Conservation (phyloP, 2,329 filamentous ascomycete genomes). For the Diaporthe sp. region DNA sequence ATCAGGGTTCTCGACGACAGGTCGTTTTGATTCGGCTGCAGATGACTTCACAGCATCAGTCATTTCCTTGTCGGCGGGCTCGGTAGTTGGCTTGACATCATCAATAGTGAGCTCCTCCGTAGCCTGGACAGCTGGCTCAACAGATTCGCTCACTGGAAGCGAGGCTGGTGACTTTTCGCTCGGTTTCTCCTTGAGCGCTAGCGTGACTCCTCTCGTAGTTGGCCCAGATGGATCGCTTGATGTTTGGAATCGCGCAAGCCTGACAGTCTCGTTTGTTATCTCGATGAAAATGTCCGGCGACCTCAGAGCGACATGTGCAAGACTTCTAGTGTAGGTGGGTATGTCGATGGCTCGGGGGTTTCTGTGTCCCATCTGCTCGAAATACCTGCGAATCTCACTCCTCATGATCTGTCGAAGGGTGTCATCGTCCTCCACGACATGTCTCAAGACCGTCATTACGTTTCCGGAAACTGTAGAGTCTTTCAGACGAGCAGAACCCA, state of each 20-base stretch:
- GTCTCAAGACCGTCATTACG: slow-evolving; percentile 88
- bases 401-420: slow-evolving; percentile 93
- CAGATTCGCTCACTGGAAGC: slow-evolving; percentile 52
- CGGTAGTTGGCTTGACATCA: slow-evolving; percentile 72
- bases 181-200: slow-evolving; percentile 36
- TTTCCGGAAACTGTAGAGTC: slow-evolving; percentile 66
- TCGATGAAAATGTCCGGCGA: slow-evolving; percentile 89
- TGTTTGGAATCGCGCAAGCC: slow-evolving; percentile 70
- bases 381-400: slow-evolving; percentile 84
- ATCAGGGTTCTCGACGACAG: slow-evolving; percentile 91
- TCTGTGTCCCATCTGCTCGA: slow-evolving; percentile 67
- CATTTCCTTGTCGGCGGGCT: slow-evolving; percentile 70
- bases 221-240: slow-evolving; percentile 48
- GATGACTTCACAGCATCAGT: slow-evolving; percentile 73
- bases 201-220: slow-evolving; percentile 28
- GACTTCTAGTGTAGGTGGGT: slow-evolving; percentile 77
- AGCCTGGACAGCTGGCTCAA: slow-evolving; percentile 59
- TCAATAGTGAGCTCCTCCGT: slow-evolving; percentile 61
- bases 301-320: slow-evolving; percentile 84
- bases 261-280: slow-evolving; percentile 86
- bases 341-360: slow-evolving; percentile 74
- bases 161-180: slow-evolving; percentile 24
- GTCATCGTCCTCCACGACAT: slow-evolving; percentile 94
- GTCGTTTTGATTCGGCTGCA: slow-evolving; percentile 78
- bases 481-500: slow-evolving; percentile 79